Conservation (phyloP, 805 yeast genomes). For the Ogataea corticis region DNA sequence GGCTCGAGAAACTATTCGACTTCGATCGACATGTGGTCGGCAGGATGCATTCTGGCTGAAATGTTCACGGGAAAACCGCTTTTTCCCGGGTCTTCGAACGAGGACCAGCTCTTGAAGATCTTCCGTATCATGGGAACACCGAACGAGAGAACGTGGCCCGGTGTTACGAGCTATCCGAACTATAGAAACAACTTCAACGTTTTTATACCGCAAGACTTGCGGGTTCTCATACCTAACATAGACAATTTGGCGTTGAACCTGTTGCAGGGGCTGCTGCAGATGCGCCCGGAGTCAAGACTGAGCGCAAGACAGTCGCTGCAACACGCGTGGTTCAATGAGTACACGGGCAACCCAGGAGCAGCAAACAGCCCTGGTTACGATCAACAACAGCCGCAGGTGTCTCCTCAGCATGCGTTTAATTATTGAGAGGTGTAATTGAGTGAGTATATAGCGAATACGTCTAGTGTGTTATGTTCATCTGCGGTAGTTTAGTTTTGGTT, state of each 20-base stretch:
- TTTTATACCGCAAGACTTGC: conserved; percentile 85
- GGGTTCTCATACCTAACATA: conserved; percentile 63
- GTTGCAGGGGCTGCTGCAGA: conserved; percentile 56
- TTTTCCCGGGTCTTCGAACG: conserved; percentile 95
- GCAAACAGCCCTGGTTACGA: conserved; percentile 2
- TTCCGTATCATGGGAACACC: conserved; percentile 97
- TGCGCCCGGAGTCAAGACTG: conserved; percentile 61
- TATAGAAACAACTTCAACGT: conserved; percentile 81
- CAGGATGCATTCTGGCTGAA: conserved; percentile 97
- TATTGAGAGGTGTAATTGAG: conserved; percentile 3
- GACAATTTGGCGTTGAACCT: conserved; percentile 71
- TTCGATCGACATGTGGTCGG: conserved; percentile 97
- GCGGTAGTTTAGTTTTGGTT: not conserved
- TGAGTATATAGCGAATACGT: no score
- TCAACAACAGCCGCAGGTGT: conserved; percentile 7
- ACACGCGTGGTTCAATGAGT: conserved; percentile 83
- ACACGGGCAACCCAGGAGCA: conserved; percentile 35
- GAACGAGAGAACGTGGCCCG: conserved; percentile 95
- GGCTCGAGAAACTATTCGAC: conserved; percentile 96
- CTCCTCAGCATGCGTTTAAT: conserved; percentile 11
- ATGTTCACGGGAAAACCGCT: conserved; percentile 98
- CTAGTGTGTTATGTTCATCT: no score
- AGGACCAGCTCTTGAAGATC: conserved; percentile 89
- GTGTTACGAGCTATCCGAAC: conserved; percentile 86
- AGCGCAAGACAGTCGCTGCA: conserved; percentile 63